phyloP scores from a whole-genome alignment of 2,329 filamentous ascomycete genomes.

The Arthrobotrys entomopaga region DNA sequence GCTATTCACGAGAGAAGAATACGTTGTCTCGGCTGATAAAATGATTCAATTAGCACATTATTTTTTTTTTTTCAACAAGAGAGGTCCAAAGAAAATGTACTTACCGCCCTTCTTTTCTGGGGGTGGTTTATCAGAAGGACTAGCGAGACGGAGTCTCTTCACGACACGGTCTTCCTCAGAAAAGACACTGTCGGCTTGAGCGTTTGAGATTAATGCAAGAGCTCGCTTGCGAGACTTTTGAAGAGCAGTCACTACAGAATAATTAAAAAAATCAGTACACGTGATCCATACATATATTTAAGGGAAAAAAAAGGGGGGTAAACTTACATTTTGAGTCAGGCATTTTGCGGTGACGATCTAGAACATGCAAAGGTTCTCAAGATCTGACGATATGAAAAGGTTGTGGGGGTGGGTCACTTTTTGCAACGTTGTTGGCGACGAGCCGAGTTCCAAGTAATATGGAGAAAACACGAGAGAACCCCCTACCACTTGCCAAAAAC shows the following conservation, averaged over 20 bases:
- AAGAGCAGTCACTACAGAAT: slow-evolving; percentile 13
- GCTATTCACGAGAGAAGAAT: slow-evolving; percentile 27
- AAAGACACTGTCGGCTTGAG: slow-evolving; percentile 38
- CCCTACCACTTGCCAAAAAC: slow-evolving; percentile 40
- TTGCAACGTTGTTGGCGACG: slow-evolving; percentile 13
- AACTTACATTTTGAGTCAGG: slow-evolving; percentile 34
- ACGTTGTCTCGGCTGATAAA: slow-evolving; percentile 20
- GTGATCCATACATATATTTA: background rate
- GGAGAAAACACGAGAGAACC: slow-evolving; percentile 6
- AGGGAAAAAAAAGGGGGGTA: slow-evolving; percentile 6
- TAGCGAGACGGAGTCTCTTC: slow-evolving; percentile 34
- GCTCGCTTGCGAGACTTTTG: slow-evolving; percentile 40
- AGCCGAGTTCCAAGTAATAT: slow-evolving; percentile 22
- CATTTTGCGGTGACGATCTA: slow-evolving; percentile 18
- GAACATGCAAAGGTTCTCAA: slow-evolving; percentile 26
- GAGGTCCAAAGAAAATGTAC: background rate
- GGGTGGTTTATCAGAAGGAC: slow-evolving; percentile 31
- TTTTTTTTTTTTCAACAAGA: background rate
- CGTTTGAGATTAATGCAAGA: slow-evolving; percentile 30
- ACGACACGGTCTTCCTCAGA: slow-evolving; percentile 40
- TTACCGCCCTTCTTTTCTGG: slow-evolving; percentile 45
- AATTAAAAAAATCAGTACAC: background rate
- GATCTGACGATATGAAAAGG: background rate
- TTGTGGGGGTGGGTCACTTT: slow-evolving; percentile 12
- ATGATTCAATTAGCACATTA: background rate